These are phyloP conservation scores for Phaeodactylum tricornutum DNA, from an alignment of 108 stramenopile species.

Conservation along the genomic window DNA sequence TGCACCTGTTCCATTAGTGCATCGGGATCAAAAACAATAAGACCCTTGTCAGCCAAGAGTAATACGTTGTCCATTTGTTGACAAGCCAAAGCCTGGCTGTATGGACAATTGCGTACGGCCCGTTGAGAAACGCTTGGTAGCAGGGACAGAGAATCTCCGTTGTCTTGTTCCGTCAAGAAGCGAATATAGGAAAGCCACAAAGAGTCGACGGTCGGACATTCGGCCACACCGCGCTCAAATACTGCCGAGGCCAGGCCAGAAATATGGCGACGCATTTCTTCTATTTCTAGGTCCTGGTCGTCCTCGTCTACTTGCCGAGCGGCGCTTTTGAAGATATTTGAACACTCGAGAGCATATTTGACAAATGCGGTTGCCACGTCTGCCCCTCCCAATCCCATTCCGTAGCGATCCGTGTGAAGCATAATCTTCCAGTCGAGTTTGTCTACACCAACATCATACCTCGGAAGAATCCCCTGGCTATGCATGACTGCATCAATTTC, in stretches of 20 bases:
- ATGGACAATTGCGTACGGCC: slow-evolving; percentile 74
- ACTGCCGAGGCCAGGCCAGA: slow-evolving; percentile 18
- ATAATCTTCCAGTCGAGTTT: slow-evolving; percentile 12
- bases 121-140: slow-evolving; percentile 43
- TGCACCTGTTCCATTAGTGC: slow-evolving; percentile 46
- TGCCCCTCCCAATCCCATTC: slow-evolving; percentile 58
- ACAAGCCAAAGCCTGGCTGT: slow-evolving; percentile 39
- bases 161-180: slow-evolving; percentile 16
- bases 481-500: slow-evolving; percentile 68
- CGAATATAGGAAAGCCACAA: slow-evolving; percentile 66
- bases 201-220: slow-evolving; percentile 78
- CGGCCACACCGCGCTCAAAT: slow-evolving; percentile 70
- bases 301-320: slow-evolving; percentile 13
- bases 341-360: slow-evolving; percentile 27
- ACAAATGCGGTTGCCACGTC: slow-evolving; percentile 46
- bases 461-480: slow-evolving; percentile 29
- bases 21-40: slow-evolving; percentile 56
- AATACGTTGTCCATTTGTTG: slow-evolving; percentile 26
- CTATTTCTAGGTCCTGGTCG: slow-evolving; percentile 5
- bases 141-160: background rate
- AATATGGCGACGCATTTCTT: background rate
- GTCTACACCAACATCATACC: background rate
- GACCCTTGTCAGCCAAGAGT: slow-evolving; percentile 15
- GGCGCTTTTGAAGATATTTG: background rate
- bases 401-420: slow-evolving; percentile 11